These are phyloP conservation scores for Diaporthe helianthi DNA, from an alignment of 2,329 filamentous ascomycete species.

Conservation along the genomic window DNA sequence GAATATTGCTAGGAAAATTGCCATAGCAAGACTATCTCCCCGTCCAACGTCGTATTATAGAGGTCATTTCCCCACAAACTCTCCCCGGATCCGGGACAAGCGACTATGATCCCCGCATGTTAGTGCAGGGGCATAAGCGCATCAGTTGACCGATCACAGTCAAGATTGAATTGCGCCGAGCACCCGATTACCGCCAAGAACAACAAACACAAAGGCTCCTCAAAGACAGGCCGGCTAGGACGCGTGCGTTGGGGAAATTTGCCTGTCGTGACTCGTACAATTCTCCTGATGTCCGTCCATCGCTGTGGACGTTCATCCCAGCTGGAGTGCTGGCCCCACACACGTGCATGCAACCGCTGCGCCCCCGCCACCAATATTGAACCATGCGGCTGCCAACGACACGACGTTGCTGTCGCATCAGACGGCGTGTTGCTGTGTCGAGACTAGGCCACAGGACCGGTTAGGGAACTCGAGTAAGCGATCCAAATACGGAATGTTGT, in stretches of 20 bases:
- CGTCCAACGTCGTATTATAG: conserved; percentile 20
- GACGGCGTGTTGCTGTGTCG: background rate
- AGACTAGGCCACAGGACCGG: conserved; percentile 26
- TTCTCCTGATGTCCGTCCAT: background rate
- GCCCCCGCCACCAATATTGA: background rate
- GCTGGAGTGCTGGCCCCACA: background rate
- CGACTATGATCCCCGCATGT: conserved; percentile 13
- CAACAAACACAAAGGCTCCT: background rate
- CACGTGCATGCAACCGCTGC: too few relatives aligned
- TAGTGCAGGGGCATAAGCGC: conserved; percentile 24
- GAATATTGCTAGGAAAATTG: conserved; percentile 3
- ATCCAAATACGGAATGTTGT: conserved; percentile 29
- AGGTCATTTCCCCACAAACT: conserved; percentile 13
- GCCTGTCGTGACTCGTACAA: conserved; percentile 9
- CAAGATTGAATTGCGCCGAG: conserved; percentile 20
- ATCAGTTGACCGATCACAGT: conserved; percentile 25
- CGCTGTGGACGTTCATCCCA: background rate
- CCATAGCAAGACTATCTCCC: conserved; percentile 5
- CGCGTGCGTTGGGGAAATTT: background rate
- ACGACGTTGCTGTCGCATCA: background rate
- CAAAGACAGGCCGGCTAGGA: background rate
- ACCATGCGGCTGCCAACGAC: background rate
- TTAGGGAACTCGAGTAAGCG: conserved; percentile 36
- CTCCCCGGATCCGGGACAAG: conserved; percentile 6
- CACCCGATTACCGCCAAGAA: conserved; percentile 13